Base-by-base conservation (phyloP, 768 basidiomycete genomes). In the Collybiopsis luxurians region DNA sequence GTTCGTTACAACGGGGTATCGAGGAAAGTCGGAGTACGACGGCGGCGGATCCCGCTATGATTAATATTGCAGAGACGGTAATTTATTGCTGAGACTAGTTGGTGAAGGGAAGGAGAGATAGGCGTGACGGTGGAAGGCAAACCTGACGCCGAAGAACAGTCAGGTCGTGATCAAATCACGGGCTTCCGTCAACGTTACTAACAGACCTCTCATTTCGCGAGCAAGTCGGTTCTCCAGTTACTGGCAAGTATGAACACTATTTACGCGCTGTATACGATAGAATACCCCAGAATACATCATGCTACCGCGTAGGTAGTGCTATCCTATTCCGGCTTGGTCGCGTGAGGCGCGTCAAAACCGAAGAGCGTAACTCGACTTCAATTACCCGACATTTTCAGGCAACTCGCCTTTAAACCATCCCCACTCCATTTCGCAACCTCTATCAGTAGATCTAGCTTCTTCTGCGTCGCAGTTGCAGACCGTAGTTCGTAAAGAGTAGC, bases 361-460 rank as follows among this genome's bases (percentile, higher is more conserved):
- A 44, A 9, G 21, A 13, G 7, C 21, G n/a, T 13, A 19, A 6
- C 10, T 6, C 11, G 13, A 13, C 15, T 23, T 69, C 66, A 83
- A 60, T 73, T 84, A 19, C 83, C 75, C 23, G 89, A 86, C 82
- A 92, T 82, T 71, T 93, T 93, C 64, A 93, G 72, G 66, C 89
- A 91, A 34, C 82, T 80, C 19, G 86, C 84, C 61, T 79, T 85
- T 63, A 93, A 68, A 0, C 91, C 92, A 68, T 94, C 91, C 7
- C 91, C 91, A 59, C 89, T 89, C 90, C 90, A 92, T 66, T 88
- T 88, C 13, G 90, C 86, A 0, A 90, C 89, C 59, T 91, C 85
- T 13, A 90, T 61, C 27, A 93, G 73, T 30, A 93, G 73, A 23
- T 83, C 81, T 42, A 84, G 82, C 68, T 93, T 94, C 70, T 88